phyloP scores from a whole-genome alignment of 2,329 filamentous ascomycete genomes.

The Aspergillus tanneri region DNA sequence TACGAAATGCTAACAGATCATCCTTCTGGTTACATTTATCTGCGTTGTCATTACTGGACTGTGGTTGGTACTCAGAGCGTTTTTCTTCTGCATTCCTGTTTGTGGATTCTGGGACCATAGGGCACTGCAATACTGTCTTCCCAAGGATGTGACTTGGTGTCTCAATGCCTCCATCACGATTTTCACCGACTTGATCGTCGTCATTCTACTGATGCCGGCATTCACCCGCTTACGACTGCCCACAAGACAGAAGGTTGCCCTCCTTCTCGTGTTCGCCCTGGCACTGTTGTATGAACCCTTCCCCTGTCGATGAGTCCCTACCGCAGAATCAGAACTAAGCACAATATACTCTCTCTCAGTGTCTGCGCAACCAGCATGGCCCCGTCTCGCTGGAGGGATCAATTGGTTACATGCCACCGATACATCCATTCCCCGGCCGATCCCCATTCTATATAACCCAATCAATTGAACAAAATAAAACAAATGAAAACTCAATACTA shows the following conservation, averaged over 20 bases:
- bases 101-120: constrained; percentile 24
- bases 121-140: constrained; percentile 19
- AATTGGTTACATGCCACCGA: constrained; percentile 18
- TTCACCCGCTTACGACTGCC: constrained; percentile 26
- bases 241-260: constrained; percentile 20
- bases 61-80: constrained; percentile 29
- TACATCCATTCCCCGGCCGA: too few relatives aligned
- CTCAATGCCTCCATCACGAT: constrained; percentile 33
- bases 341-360: constrained; percentile 17
- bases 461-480: too few relatives aligned
- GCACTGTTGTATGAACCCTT: constrained; percentile 28
- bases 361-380: constrained; percentile 30
- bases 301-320: neutral
- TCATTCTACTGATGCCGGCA: constrained; percentile 29
- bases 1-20: constrained; percentile 18
- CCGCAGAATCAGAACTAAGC: neutral
- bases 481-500: too few relatives aligned
- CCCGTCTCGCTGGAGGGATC: constrained; percentile 23
- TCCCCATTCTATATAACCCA: too few relatives aligned
- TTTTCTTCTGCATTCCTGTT: constrained; percentile 30
- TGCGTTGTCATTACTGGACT: constrained; percentile 24
- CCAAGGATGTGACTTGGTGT: constrained; percentile 25
- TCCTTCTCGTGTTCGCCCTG: constrained; percentile 30
- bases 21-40: constrained; percentile 18
- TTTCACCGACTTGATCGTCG: constrained; percentile 24